Conservation (phyloP, 768 basidiomycete genomes). For the Pleurotus salmoneostramineus region DNA sequence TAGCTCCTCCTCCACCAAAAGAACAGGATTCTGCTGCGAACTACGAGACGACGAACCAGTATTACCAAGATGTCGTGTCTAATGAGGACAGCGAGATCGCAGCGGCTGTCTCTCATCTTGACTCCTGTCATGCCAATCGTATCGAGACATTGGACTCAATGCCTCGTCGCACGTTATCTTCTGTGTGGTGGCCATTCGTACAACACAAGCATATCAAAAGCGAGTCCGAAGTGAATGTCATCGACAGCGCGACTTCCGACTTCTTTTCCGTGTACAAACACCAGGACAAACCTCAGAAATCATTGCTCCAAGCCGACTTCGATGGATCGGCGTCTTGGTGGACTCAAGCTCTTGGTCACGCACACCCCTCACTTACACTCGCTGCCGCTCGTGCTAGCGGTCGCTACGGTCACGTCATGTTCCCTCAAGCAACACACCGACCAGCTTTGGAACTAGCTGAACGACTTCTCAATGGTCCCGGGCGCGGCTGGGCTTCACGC, state of each 20-base stretch:
- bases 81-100: conserved; percentile 31
- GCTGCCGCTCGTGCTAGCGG: conserved; percentile 90
- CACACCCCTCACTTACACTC: conserved; percentile 67
- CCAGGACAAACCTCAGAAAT: conserved; percentile 19
- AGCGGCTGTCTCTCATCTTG: conserved; percentile 52
- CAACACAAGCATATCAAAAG: conserved; percentile 76
- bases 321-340: conserved; percentile 98
- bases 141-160: conserved; percentile 75
- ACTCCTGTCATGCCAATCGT: conserved; percentile 58
- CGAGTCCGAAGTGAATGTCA: conserved; percentile 77
- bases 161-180: conserved; percentile 70
- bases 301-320: conserved; percentile 56
- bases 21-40: conserved; percentile 42
- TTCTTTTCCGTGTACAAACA: conserved; percentile 72
- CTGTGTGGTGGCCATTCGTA: conserved; percentile 97
- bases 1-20: conserved; percentile 57
- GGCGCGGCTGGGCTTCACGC: conserved; percentile 85
- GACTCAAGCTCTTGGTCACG: conserved; percentile 92
- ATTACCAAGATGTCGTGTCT: conserved; percentile 57
- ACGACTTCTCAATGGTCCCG: conserved; percentile 74
- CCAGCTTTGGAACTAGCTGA: conserved; percentile 87
- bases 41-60: conserved; percentile 52
- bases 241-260: conserved; percentile 87
- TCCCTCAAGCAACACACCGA: conserved; percentile 81
- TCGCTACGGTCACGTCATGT: conserved; percentile 96